These are phyloP conservation scores for Ziziphus jujuba DNA, from an alignment of 306 rosid genomes.

Conservation along the genomic window DNA sequence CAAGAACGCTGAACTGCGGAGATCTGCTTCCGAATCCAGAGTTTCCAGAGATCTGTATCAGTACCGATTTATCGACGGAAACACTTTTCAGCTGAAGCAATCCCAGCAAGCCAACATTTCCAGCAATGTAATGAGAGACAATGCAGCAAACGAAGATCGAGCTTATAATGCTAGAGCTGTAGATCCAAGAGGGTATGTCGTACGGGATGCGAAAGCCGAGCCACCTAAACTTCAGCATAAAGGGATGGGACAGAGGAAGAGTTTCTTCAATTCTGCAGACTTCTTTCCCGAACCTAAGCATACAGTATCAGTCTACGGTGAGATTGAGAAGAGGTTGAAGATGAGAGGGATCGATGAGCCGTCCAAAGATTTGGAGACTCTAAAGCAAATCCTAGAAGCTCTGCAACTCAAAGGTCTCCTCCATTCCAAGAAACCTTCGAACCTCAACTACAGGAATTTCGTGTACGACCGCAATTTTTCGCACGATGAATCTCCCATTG, in stretches of 20 bases:
- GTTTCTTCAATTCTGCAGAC: conserved; percentile 79
- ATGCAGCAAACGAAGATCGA: conserved; percentile 25
- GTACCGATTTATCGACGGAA: conserved; percentile 54
- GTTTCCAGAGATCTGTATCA: conserved; percentile 63
- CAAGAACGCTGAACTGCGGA: conserved; percentile 63
- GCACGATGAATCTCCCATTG: conserved; percentile 59
- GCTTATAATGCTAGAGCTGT: conserved; percentile 27
- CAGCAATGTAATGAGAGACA: conserved; percentile 33
- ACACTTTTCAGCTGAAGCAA: conserved; percentile 41
- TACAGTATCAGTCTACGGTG: conserved; percentile 50
- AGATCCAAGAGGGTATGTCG: conserved; percentile 39
- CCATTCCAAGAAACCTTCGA: conserved; percentile 49
- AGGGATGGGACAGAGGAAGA: conserved; percentile 66
- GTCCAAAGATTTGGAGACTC: conserved; percentile 65
- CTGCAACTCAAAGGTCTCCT: conserved; percentile 89
- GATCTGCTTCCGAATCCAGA: conserved; percentile 94
- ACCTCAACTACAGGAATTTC: conserved; percentile 37
- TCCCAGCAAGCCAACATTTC: conserved; percentile 25
- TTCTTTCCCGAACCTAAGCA: conserved; percentile 80
- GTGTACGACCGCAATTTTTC: conserved; percentile 33
- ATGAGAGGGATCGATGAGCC: conserved; percentile 81
- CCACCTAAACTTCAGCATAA: conserved; percentile 32
- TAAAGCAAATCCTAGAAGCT: conserved; percentile 78
- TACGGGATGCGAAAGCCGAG: conserved; percentile 30
- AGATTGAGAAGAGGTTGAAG: conserved; percentile 67